Evolutionary conservation across 2,329 filamentous ascomycete species (phyloP).

Genomic region (Emergomyces orientalis): DNA sequence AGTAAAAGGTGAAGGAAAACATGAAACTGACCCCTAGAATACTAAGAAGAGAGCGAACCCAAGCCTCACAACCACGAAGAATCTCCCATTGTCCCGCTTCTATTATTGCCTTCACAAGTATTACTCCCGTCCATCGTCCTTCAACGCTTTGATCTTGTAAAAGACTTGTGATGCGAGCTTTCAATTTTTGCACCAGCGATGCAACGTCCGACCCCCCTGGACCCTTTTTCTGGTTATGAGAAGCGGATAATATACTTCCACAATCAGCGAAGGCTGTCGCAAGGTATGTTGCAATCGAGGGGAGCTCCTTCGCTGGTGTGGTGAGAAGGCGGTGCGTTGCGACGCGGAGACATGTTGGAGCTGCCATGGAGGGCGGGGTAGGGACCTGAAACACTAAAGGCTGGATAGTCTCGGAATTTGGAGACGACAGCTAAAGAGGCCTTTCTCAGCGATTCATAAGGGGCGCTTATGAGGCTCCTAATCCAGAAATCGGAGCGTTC

Average conservation of each 20-base stretch:
- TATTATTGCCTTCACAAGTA: slow-evolving; percentile 68
- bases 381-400: not conserved
- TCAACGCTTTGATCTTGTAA: slow-evolving; percentile 66
- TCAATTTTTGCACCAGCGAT: slow-evolving; percentile 70
- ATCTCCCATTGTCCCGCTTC: slow-evolving; percentile 81
- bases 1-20: not conserved
- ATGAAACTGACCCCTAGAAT: slow-evolving; percentile 54
- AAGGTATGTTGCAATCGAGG: slow-evolving; percentile 61
- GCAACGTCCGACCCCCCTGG: slow-evolving; percentile 57
- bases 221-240: slow-evolving; percentile 48
- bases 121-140: slow-evolving; percentile 67
- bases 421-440: not conserved
- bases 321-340: slow-evolving; percentile 52
- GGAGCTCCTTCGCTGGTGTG: slow-evolving; percentile 62
- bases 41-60: slow-evolving; percentile 66
- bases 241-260: slow-evolving; percentile 52
- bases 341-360: slow-evolving; percentile 33
- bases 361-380: slow-evolving; percentile 17
- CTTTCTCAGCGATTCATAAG: not conserved
- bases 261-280: slow-evolving; percentile 47
- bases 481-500: not conserved
- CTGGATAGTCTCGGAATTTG: not conserved
- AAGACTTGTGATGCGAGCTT: slow-evolving; percentile 65
- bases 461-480: not conserved
- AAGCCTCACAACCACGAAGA: slow-evolving; percentile 61